A percentile compares a stretch with the other conserved stretches of the same genome.
Conservation (phyloP, 768 basidiomycete genomes). For the Infundibulicybe gibba region DNA sequence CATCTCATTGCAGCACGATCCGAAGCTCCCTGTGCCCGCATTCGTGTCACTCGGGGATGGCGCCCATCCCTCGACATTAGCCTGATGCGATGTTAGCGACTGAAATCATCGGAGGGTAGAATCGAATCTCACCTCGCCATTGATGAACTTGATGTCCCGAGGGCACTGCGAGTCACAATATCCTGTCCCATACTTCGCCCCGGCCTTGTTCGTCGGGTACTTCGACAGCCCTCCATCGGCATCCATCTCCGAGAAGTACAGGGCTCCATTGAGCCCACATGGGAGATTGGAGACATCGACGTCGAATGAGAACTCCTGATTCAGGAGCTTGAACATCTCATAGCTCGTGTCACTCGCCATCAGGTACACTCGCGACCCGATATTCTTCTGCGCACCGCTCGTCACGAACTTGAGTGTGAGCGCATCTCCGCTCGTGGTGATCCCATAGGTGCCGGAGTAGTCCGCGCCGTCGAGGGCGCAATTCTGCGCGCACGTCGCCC, state of each 20-base stretch:
- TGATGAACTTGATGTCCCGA: conserved; percentile 41
- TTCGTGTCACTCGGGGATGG: conserved; percentile 25
- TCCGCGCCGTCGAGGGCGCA: conserved; percentile 43
- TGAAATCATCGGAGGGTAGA: background rate
- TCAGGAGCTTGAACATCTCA: conserved; percentile 33
- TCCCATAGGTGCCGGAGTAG: conserved; percentile 47
- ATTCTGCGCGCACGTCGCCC: conserved; percentile 39
- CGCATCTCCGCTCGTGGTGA: conserved; percentile 41
- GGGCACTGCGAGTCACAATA: conserved; percentile 47
- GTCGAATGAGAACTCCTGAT: conserved; percentile 46
- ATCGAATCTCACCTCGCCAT: conserved; percentile 29
- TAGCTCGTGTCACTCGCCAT: conserved; percentile 28
- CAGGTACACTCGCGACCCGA: conserved; percentile 30
- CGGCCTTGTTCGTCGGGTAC: conserved; percentile 38
- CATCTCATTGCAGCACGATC: conserved; percentile 40
- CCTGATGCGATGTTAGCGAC: conserved; percentile 16
- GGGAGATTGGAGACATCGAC: conserved; percentile 44
- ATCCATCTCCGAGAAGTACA: conserved; percentile 45
- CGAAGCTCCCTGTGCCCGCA: conserved; percentile 30
- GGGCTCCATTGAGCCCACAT: conserved; percentile 45
- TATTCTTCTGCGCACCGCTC: conserved; percentile 25
- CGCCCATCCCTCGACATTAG: conserved; percentile 32
- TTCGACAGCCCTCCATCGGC: conserved; percentile 36
- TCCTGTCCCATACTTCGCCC: conserved; percentile 41
- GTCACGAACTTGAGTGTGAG: conserved; percentile 45